Base-by-base conservation (phyloP, 176 grass and related monocot genomes). In the Dendrocalamus sinicus region DNA sequence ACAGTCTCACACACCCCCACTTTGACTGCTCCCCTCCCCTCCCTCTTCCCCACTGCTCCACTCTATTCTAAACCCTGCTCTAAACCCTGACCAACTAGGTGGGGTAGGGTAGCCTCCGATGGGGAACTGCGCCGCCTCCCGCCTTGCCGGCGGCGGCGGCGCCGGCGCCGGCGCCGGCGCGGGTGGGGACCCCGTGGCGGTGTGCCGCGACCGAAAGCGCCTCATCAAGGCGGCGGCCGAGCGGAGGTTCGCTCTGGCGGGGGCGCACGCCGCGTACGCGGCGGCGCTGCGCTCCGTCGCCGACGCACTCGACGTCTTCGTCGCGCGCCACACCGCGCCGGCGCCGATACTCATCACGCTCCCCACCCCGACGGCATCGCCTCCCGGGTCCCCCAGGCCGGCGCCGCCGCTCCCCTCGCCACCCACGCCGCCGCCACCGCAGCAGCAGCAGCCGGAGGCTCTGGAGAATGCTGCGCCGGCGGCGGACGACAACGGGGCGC, bases 101-200 rank as follows among this genome's bases (percentile, higher is more conserved):
- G 11, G 64, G 81, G 44, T 72, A 61, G 65, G 67, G 47, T 20
- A 19, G 79, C 61, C 43, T 53, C 12, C 28, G 67, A 99, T 99
- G 96, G 93, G 96, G 32, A 94, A 92, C 90, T 99, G 96, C 90
- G 93, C 96, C 82, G 88, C 92, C 90, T 91, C 91, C 78, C 91
- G 92, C 88, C 81, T 94, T 40, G 92, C 74, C 81, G 92, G 28
- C 61, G 92, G 28, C 61, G 91, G 70, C 3, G 94, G 81, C 77
- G 94, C 17, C 53, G 87, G 74, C 77, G 94, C 17, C 53, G 87
- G 74, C 8, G 86, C 75, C 20, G 83, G 80, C 10, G 86, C 87
- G 12, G 81, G 76, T 16, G 93, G 86, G 37, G 96, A 99, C 72
- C 96, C 96, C 39, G 94, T 96, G 11, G 88, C 90, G 0, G 84